These are phyloP conservation scores for Suillus lakei DNA, from an alignment of 768 basidiomycete species.

Conservation along the genomic window DNA sequence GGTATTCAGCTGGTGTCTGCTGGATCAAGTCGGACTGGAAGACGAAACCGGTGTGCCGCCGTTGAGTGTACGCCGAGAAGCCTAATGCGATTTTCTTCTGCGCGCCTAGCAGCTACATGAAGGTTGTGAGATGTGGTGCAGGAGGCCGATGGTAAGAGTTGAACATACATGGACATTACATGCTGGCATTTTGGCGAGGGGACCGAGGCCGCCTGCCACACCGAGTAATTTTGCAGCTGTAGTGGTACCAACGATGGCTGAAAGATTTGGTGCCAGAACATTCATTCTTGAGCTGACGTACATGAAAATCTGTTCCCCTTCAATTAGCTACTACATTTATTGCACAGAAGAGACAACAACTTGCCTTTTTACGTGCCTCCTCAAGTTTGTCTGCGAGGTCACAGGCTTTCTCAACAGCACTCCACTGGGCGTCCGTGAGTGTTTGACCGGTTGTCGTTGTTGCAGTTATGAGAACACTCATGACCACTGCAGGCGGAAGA, in stretches of 20 bases:
- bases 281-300: conserved; percentile 99
- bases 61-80: conserved; percentile 86
- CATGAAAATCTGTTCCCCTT: conserved; percentile 80
- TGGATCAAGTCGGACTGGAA: conserved; percentile 92
- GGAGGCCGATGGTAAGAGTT: neutral
- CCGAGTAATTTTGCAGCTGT: conserved; percentile 98
- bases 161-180: conserved; percentile 90
- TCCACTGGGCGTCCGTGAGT: conserved; percentile 74
- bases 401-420: conserved; percentile 82
- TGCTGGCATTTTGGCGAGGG: conserved; percentile 91
- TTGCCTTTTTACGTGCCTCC: conserved; percentile 86
- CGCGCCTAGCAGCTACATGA: conserved; percentile 83
- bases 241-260: conserved; percentile 97
- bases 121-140: neutral
- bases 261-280: conserved; percentile 96
- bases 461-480: conserved; percentile 95
- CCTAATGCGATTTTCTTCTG: conserved; percentile 92
- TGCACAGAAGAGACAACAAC: conserved; percentile 9
- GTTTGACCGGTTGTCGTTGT: conserved; percentile 85
- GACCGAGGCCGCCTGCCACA: conserved; percentile 91
- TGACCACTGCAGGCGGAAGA: conserved; percentile 87
- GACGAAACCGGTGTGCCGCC: conserved; percentile 94
- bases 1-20: conserved; percentile 85
- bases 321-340: conserved; percentile 4
- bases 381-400: conserved; percentile 89